Base-by-base conservation (phyloP, 805 yeast genomes). In the Groenewaldozyma tartarivorans region DNA sequence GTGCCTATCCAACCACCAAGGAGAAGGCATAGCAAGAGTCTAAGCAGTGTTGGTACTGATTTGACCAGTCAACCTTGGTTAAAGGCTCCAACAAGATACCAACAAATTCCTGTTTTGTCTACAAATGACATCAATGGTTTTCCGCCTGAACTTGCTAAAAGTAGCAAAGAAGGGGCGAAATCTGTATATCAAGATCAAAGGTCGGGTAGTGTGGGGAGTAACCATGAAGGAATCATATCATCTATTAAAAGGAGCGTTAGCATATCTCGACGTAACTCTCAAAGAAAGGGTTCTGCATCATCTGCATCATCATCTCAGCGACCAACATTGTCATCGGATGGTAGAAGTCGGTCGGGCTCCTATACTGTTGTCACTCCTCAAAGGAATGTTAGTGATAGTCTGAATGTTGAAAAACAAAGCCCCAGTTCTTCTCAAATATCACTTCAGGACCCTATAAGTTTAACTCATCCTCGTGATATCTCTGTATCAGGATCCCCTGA, bases 21-120 rank as follows among this genome's bases (percentile, higher is more conserved):
- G 15, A 15, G 60, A 24, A 45, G 49, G 18, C 59, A 56, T 42
- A 51, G 56, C 22, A 55, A 55, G 32, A 52, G 57, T 36, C 30
- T 56, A 36, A 52, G 57, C 40, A 47, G 56, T 40, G 59, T 56
- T n/a, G 22, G 31, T 31, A 26, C 15, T 22, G 19, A n/a, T n/a
- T n/a, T n/a, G n/a, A n/a, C 20, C 36, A 16, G 3, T 31, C n/a
- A 6, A 3, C 11, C 24, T 7, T n/a, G 15, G 16, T 16, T 15
- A 16, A 34, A 15, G 36, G 15, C 2, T 19, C 17, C n/a, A n/a
- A n/a, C n/a, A n/a, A n/a, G n/a, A n/a, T n/a, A n/a, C n/a, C n/a
- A n/a, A n/a, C n/a, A n/a, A n/a, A n/a, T n/a, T n/a, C n/a, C n/a
- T n/a, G n/a, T n/a, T n/a, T n/a, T n/a, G n/a, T n/a, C n/a, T n/a